A percentile compares a stretch with the other conserved stretches of the same genome.
Evolutionary conservation across 805 yeast genomes (phyloP).

Genomic region (Zygotorulaspora florentina): DNA sequence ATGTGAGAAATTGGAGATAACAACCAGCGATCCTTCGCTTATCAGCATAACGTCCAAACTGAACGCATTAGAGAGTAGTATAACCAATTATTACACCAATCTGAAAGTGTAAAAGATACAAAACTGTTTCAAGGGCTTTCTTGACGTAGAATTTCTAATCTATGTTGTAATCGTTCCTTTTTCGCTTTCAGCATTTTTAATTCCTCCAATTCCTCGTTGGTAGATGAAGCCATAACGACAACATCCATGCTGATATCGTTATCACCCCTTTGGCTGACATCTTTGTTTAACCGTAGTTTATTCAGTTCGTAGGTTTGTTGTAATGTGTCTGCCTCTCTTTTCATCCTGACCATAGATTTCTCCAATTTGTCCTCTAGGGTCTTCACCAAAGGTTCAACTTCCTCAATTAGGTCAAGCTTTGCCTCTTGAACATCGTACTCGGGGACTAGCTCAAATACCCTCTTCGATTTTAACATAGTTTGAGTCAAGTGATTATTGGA

Average conservation of each 20-base stretch:
- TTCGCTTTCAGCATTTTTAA: constrained; percentile 24
- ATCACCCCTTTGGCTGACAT: constrained; percentile 5
- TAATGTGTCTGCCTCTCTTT: constrained; percentile 28
- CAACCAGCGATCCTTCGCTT: constrained; percentile 64
- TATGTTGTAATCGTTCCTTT: constrained; percentile 19
- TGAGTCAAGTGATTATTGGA: constrained; percentile 23
- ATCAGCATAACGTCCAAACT: constrained; percentile 60
- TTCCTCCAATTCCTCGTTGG: constrained; percentile 31
- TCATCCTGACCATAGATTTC: constrained; percentile 24
- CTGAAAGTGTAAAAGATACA: constrained; percentile 8
- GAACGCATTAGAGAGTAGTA: constrained; percentile 48
- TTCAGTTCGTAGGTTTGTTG: constrained; percentile 31
- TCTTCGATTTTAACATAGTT: constrained; percentile 25
- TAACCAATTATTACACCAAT: constrained; percentile 24
- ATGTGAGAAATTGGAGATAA: constrained; percentile 52
- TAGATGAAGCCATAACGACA: constrained; percentile 33
- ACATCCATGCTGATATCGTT: constrained; percentile 22
- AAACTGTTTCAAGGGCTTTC: not conserved
- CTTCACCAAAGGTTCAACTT: constrained; percentile 31
- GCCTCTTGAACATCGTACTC: constrained; percentile 36
- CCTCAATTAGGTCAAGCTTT: constrained; percentile 31
- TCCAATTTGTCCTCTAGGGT: constrained; percentile 26
- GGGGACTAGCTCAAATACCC: constrained; percentile 30
- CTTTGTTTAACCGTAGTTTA: constrained; percentile 24
- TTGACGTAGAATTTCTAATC: constrained; percentile 12